Conservation (phyloP, 2,329 filamentous ascomycete genomes). For the Arthrobotrys iridis region DNA sequence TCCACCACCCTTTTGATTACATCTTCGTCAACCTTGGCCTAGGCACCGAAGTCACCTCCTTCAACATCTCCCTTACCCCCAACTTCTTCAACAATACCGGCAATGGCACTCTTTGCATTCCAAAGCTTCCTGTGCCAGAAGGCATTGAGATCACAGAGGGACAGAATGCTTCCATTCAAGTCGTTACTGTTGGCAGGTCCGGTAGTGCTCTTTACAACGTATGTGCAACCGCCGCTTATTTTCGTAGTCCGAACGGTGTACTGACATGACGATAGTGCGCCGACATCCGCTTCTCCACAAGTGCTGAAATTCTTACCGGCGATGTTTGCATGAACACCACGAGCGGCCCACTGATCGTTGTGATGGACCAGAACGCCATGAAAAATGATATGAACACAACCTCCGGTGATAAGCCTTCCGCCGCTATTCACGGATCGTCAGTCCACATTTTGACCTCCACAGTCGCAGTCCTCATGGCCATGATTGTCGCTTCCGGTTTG, state of each 20-base stretch:
- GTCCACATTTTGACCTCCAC: conserved; percentile 22
- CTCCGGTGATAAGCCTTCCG: conserved; percentile 20
- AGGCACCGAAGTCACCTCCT: conserved; percentile 68
- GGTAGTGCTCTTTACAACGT: conserved; percentile 74
- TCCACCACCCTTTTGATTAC: conserved; percentile 67
- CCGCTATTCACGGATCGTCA: conserved; percentile 30
- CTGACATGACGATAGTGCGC: conserved; percentile 68
- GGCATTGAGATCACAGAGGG: conserved; percentile 69
- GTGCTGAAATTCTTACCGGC: conserved; percentile 64
- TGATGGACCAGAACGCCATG: conserved; percentile 22
- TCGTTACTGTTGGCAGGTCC: conserved; percentile 71
- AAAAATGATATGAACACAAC: not conserved
- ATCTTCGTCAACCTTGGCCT: conserved; percentile 68
- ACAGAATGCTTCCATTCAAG: conserved; percentile 73
- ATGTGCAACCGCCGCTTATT: not conserved
- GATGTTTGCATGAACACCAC: conserved; percentile 70
- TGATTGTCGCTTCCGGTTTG: conserved; percentile 46
- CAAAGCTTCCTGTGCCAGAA: conserved; percentile 68
- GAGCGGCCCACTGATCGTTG: conserved; percentile 59
- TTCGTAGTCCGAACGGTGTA: not conserved
- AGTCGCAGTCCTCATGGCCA: conserved; percentile 35
- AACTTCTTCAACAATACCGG: conserved; percentile 70
- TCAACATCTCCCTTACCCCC: conserved; percentile 74
- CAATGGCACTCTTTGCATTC: conserved; percentile 74
- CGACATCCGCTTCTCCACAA: conserved; percentile 74